These are phyloP conservation scores for Chalaropsis thielavioides DNA, from an alignment of 2,329 filamentous ascomycete species.

Conservation along the genomic window DNA sequence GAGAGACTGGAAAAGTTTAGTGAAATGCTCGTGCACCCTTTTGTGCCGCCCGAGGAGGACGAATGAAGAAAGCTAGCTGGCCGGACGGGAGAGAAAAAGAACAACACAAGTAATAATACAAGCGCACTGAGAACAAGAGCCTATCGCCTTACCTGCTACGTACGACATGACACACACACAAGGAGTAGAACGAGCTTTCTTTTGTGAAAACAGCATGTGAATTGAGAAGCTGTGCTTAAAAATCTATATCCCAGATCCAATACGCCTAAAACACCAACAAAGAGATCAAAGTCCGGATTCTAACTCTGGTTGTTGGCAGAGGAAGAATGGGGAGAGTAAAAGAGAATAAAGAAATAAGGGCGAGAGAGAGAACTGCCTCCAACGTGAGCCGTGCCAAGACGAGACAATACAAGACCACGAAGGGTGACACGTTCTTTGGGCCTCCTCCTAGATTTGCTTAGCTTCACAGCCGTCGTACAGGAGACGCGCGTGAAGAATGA, in stretches of 20 bases:
- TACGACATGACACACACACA: too few species aligned
- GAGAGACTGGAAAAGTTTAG: slow-evolving; percentile 85
- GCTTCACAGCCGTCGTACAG: background rate
- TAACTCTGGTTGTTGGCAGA: too few species aligned
- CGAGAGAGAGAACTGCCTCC: too few species aligned
- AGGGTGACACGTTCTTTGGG: too few species aligned
- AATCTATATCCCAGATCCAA: slow-evolving; percentile 1
- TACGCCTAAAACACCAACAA: background rate
- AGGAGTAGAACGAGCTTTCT: too few species aligned
- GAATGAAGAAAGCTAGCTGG: slow-evolving; percentile 13
- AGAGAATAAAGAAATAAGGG: background rate
- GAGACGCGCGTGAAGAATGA: background rate
- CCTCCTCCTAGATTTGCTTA: background rate
- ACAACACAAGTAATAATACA: slow-evolving; percentile 3
- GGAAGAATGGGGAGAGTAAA: too few species aligned
- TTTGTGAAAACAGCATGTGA: background rate
- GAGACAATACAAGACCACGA: background rate
- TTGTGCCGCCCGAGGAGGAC: slow-evolving; percentile 44
- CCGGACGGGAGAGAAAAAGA: background rate
- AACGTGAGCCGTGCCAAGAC: too few species aligned
- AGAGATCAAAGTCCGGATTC: too few species aligned
- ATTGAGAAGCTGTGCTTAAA: background rate
- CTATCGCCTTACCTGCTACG: too few species aligned
- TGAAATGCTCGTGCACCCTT: slow-evolving; percentile 67
- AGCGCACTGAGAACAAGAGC: background rate